A percentile compares a stretch with the other conserved stretches of the same genome.
Evolutionary conservation across 768 basidiomycete species (phyloP).

Genomic region (Mycena capillaripes): DNA sequence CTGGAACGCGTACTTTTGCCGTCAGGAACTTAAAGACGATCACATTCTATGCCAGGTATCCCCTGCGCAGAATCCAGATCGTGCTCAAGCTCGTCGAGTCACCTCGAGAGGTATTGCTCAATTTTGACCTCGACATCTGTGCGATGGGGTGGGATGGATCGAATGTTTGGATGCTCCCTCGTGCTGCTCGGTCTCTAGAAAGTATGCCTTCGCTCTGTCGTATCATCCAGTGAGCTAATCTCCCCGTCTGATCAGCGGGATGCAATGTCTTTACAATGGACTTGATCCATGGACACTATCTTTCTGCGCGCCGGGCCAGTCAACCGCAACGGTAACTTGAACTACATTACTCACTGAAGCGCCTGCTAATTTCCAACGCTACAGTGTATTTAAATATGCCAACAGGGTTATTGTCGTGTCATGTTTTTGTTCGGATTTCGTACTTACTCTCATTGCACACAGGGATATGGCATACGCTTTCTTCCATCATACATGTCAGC

Average conservation of each 20-base stretch:
- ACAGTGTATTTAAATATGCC: conserved; percentile 27
- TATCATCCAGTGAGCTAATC: background rate
- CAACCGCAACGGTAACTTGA: background rate
- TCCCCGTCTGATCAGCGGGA: background rate
- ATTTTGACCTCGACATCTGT: conserved; percentile 31
- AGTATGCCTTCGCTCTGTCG: background rate
- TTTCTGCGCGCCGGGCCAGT: conserved; percentile 20
- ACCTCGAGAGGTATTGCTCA: conserved; percentile 21
- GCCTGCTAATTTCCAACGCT: background rate
- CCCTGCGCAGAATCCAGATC: conserved; percentile 23
- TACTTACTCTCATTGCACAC: background rate
- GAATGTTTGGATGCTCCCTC: conserved; percentile 28
- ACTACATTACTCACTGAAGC: no score
- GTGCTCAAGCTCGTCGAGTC: conserved; percentile 20
- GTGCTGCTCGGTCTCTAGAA: conserved; percentile 25
- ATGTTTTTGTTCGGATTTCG: background rate
- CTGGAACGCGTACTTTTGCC: no score
- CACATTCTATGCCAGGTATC: conserved; percentile 27
- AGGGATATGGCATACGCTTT: conserved; percentile 13
- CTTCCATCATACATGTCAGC: conserved; percentile 15
- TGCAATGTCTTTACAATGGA: conserved; percentile 30
- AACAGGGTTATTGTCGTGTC: background rate
- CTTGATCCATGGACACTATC: conserved; percentile 26
- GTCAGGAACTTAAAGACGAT: conserved; percentile 23
- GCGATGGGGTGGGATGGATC: conserved; percentile 27